Base-by-base conservation (phyloP, 805 yeast species). In the Barnettozyma populi region DNA sequence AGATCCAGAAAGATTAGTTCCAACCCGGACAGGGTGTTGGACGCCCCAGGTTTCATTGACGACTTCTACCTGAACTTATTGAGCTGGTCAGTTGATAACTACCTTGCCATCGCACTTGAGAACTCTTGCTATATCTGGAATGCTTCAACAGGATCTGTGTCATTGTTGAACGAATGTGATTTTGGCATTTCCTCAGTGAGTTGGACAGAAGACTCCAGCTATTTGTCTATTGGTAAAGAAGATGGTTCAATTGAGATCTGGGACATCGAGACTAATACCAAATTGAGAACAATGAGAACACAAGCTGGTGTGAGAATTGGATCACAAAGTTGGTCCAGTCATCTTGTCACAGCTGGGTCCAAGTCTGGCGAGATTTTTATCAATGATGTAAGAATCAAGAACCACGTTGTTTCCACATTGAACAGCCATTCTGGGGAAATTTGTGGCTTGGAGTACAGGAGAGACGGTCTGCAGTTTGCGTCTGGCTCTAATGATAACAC, bases 401-500 rank as follows among this genome's bases (percentile, higher is more conserved):
- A 80, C 45, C 98, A 92, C 67, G 72, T 86, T 23, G 80, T 83
- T 1, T 61, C 78, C 6, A 75, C 75, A 34, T 72, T 82, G 62
- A 73, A 73, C 43, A 75, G 79, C 49, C 98, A 92, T 63, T 69
- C 76, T 44, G 97, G 95, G 1, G 98, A 92, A 67, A 84, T 92
- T 25, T 92, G 98, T 70, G 98, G 98, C 0, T 71, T 92, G 36
- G 84, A 84, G 56, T 92, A 95, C 80, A 76, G 90, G 48, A 55
- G 69, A 10, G 97, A 92, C 63, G 97, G 97, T 2, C 69, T 76
- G 53, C 94, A 87, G 60, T 74, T 92, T 49, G 95, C 95, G 0
- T 79, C 89, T 3, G 98, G 98, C 10, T 96, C 97, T 29, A 94
- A 94, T 62, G 99, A 94, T 64, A 92, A 94, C 61, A 68, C 90